Evolutionary conservation across 2,329 filamentous ascomycete genomes (phyloP).

Genomic region (Fusarium sp.): DNA sequence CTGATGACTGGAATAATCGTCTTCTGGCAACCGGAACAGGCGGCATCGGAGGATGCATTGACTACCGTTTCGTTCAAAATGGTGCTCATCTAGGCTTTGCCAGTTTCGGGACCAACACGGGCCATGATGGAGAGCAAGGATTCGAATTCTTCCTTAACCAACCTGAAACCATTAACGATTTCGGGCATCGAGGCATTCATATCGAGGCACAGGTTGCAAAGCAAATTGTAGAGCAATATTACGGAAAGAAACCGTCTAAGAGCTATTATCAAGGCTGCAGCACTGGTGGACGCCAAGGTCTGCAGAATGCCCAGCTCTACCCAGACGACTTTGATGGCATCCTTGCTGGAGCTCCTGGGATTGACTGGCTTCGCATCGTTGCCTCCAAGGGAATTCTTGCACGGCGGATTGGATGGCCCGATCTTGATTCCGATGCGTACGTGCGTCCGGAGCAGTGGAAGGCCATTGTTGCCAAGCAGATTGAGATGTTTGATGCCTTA

Average conservation of each 20-base stretch:
- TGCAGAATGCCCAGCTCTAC: slow-evolving; percentile 17
- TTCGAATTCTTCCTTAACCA: slow-evolving; percentile 20
- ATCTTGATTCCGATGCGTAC: neutral
- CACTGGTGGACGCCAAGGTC: slow-evolving; percentile 6
- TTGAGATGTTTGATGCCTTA: slow-evolving; percentile 11
- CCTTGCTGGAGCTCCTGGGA: slow-evolving; percentile 6
- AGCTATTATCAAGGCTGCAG: slow-evolving; percentile 22
- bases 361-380: slow-evolving; percentile 20
- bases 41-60: slow-evolving; percentile 12
- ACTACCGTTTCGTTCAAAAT: neutral
- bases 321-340: slow-evolving; percentile 17
- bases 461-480: slow-evolving; percentile 5
- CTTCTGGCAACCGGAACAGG: slow-evolving; percentile 13
- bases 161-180: slow-evolving; percentile 10
- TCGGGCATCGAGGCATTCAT: slow-evolving; percentile 11
- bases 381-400: slow-evolving; percentile 15
- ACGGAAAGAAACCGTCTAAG: neutral
- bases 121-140: slow-evolving; percentile 3
- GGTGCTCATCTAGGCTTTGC: slow-evolving; percentile 9
- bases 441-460: slow-evolving; percentile 21
- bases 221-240: slow-evolving; percentile 12
- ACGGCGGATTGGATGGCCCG: neutral
- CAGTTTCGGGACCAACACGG: slow-evolving; percentile 2
- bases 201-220: slow-evolving; percentile 7
- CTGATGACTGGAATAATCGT: slow-evolving; percentile 9